Evolutionary conservation across 192 early-diverging fungal species (phyloP).

Genomic region (Rhizoclosmatium sp.): DNA sequence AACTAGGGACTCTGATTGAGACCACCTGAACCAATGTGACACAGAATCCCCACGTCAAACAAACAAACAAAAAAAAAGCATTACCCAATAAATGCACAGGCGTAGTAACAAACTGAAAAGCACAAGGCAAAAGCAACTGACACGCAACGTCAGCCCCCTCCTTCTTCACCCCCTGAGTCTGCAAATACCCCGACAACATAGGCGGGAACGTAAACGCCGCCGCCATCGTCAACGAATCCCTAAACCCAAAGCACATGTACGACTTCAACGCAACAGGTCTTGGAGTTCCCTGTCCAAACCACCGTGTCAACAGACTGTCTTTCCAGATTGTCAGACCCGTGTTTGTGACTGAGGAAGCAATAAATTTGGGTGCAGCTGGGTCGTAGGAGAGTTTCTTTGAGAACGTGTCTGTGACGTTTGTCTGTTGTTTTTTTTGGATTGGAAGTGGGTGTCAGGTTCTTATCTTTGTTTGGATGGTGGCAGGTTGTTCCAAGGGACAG

Average conservation of each 20-base stretch:
- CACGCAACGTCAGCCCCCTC: conserved; percentile 37
- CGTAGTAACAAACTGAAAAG: conserved; percentile 51
- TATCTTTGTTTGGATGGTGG: too few species aligned
- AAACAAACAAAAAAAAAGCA: conserved; percentile 7
- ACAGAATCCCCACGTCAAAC: not conserved
- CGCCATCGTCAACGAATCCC: conserved; percentile 56
- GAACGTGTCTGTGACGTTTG: conserved; percentile 51
- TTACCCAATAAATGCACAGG: conserved; percentile 57
- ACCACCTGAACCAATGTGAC: not conserved
- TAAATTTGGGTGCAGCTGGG: conserved; percentile 50
- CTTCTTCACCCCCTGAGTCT: not conserved
- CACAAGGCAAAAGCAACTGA: conserved; percentile 54
- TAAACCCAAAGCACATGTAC: conserved; percentile 45
- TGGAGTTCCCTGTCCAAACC: conserved; percentile 48
- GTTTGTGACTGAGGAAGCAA: conserved; percentile 48
- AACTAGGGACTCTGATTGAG: too few species aligned
- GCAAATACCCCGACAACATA: conserved; percentile 32
- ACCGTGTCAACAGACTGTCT: conserved; percentile 53
- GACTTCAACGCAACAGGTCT: conserved; percentile 43
- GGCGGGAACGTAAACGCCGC: conserved; percentile 59
- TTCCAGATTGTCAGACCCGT: conserved; percentile 53
- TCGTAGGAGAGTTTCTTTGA: conserved; percentile 42
- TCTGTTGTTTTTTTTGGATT: conserved; percentile 2
- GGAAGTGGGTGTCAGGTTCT: not conserved
- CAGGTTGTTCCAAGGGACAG: not conserved